Evolutionary conservation across 768 basidiomycete genomes (phyloP), one percentile per base, ranked within the genome.

Genomic region (Steccherinum ochraceum): DNA sequence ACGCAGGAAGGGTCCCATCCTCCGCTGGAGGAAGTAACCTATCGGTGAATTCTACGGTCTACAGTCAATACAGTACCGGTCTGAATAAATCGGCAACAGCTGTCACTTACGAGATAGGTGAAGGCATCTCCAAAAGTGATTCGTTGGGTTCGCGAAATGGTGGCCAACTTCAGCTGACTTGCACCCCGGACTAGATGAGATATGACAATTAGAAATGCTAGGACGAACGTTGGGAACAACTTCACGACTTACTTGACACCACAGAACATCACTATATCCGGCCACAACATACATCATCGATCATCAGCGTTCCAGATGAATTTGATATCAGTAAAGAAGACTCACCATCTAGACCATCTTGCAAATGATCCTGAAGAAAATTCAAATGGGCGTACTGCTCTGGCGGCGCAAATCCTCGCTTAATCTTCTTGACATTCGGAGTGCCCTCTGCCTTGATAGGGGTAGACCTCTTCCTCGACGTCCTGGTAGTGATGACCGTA

Each of bases 101-200:
- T 45, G 4, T 48, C 21, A 56, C 62, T 25, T 56, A 80, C 89
- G 84, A 42, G 86, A 82, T 40, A 72, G 71, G 56, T 86, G 72
- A 0, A 93, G 70, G 52, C 86, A 86, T 41, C 67, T 70, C 86
- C 86, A 92, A 64, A 92, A 92, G 55, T 90, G 88, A 59, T 93
- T 93, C 2, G 82, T 83, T 0, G 82, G 83, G 59, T 86, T 80
- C 1, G 82, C 86, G 57, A 82, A 93, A 62, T 93, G 89, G 63
- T 89, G 86, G 0, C 90, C 90, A 2, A 73, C 71, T 51, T 73
- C 72, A 0, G 86, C 83, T 0, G 89, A 90, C 61, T 70, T 75
- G 55, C 75, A 65, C 1, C 88, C 89, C 2, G 86, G 86, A 59
- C 84, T 89, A 27, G 25, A 19, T 24, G 12, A 11, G n/a, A 35